Evolutionary conservation across 1,284 basidiomycete genomes (phyloP).

Genomic region (Ceratobasidium sp.): DNA sequence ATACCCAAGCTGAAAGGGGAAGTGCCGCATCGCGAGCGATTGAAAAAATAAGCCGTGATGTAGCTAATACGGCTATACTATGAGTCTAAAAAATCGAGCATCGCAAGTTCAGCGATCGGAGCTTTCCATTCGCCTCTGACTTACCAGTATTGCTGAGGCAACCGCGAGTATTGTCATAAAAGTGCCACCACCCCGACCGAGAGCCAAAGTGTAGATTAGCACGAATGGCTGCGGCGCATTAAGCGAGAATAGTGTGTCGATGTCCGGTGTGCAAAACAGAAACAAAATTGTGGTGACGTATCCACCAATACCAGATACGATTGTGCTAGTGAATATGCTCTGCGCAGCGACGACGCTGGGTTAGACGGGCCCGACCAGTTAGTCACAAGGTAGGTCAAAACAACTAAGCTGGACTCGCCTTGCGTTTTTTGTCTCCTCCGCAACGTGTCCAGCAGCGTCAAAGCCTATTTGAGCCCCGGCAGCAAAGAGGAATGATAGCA

Average conservation of each 20-base stretch:
- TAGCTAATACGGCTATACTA: conserved; percentile 53
- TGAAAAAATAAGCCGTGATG: conserved; percentile 57
- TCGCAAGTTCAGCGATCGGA: conserved; percentile 53
- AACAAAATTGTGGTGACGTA: conserved; percentile 54
- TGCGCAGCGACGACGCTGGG: conserved; percentile 53
- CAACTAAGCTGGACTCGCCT: conserved; percentile 20
- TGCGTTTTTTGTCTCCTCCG: conserved; percentile 58
- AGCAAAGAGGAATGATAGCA: conserved; percentile 53
- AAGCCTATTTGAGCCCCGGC: conserved; percentile 56
- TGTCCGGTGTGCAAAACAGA: conserved; percentile 55
- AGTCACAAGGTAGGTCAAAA: neutral
- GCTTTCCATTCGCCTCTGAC: neutral
- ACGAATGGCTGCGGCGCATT: conserved; percentile 58
- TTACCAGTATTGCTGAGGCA: conserved; percentile 53
- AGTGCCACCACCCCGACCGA: conserved; percentile 55
- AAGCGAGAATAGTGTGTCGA: conserved; percentile 54
- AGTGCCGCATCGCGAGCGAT: conserved; percentile 58
- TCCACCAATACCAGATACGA: conserved; percentile 53
- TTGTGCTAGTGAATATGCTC: conserved; percentile 56
- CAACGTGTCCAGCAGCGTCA: conserved; percentile 57
- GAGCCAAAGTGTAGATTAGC: conserved; percentile 55
- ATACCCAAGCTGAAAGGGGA: conserved; percentile 56
- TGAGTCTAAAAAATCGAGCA: conserved; percentile 48
- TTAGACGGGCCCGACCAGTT: conserved; percentile 15
- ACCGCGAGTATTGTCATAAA: conserved; percentile 57